Evolutionary conservation across 2,329 filamentous ascomycete species (phyloP), one percentile per base, ranked within the genome.

Genomic region (Aspergillus sp.): DNA sequence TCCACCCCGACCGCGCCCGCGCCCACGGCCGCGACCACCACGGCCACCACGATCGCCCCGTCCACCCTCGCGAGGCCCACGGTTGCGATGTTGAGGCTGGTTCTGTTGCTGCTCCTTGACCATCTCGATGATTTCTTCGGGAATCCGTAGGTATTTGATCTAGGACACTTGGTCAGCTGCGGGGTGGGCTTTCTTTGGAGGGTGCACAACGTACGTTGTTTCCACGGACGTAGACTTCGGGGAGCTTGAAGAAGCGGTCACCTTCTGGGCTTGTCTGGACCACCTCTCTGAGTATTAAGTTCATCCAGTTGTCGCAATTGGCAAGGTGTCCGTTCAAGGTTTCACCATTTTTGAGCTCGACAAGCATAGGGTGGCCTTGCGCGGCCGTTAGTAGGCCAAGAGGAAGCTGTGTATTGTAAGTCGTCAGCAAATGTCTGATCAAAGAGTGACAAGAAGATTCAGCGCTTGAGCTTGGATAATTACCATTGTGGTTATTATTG

Each of bases 261-360:
- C 92, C 95, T 70, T 98, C 93, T 22, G 93, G 88, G 72, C 89
- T 96, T 17, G 95, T 98, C 78, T 98, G 93, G 36, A 98, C 91
- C 20, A 99, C 96, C 76, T 98, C 95, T 76, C 95, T 96, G 65
- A 99, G 79, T 2, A 93, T 98, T 67, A 99, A 81, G 79, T 99
- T 99, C 95, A 99, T 99, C 92, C 95, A 99, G 48, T 93, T 99
- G 76, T 99, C 95, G 86, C 93, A 99, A 76, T 89, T 91, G 75
- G 97, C 89, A 58, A 99, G 82, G 72, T 97, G 92, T 62, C 95
- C 95, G 78, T 98, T 99, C 60, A 99, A 85, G 0, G 95, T 98
- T 78, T 99, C 93, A 79, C 93, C 93, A 71, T 93, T 96, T 83
- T 97, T 97, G 65, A 97, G 89, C 81, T 97, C 93, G 64, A 97